A percentile compares a stretch with the other conserved stretches of the same genome.
Conservation (phyloP, 2,329 filamentous ascomycete genomes). For the Aspergillus carbonarius region DNA sequence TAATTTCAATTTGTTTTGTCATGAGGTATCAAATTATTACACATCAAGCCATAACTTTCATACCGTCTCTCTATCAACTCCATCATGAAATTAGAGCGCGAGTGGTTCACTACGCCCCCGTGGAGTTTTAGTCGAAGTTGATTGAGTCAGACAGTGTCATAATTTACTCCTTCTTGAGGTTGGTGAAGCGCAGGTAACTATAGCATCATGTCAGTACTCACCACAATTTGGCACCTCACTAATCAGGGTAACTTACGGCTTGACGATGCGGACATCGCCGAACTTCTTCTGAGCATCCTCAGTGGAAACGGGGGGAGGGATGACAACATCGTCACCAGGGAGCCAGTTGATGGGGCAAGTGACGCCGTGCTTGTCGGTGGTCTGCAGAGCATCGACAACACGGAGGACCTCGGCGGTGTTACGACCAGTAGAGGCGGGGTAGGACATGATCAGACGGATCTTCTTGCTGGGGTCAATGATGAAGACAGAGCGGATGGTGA, state of each 20-base stretch:
- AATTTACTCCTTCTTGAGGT: slow-evolving; percentile 35
- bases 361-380: slow-evolving; percentile 83
- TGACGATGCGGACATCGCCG: slow-evolving; percentile 65
- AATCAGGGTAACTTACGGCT: slow-evolving; percentile 48
- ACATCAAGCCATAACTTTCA: slow-evolving; percentile 3
- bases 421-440: slow-evolving; percentile 86
- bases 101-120: background rate
- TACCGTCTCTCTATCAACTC: background rate
- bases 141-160: background rate
- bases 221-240: too few relatives aligned
- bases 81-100: background rate
- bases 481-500: slow-evolving; percentile 94
- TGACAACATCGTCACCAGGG: slow-evolving; percentile 86
- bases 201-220: slow-evolving; percentile 4
- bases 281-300: slow-evolving; percentile 87
- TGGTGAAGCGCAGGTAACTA: slow-evolving; percentile 41
- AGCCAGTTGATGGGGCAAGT: slow-evolving; percentile 91
- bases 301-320: slow-evolving; percentile 78
- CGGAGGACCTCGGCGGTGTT: slow-evolving; percentile 78
- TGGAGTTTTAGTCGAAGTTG: background rate
- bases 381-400: slow-evolving; percentile 77
- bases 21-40: background rate
- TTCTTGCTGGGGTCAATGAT: slow-evolving; percentile 94
- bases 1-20: background rate
- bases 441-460: slow-evolving; percentile 88